Evolutionary conservation across 139 green algal genomes (phyloP).

Genomic region (Edaphochlamys debaryana): DNA sequence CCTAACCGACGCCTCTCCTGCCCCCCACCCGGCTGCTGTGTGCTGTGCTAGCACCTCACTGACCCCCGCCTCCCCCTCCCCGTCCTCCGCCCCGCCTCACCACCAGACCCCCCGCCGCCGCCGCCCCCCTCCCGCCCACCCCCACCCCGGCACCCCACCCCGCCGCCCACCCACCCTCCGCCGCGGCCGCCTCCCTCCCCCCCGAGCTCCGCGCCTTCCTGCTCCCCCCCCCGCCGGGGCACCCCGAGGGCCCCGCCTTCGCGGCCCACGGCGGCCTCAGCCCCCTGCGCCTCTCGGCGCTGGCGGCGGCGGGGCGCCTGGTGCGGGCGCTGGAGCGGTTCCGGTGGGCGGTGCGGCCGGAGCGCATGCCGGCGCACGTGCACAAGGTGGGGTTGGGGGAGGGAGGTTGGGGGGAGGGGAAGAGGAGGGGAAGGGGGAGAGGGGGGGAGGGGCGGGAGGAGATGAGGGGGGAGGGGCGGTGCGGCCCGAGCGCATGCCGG

Average conservation of each 20-base stretch:
- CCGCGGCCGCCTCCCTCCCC: no score
- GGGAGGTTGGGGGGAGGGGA: not conserved
- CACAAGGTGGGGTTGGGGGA: not conserved
- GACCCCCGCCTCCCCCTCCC: no score
- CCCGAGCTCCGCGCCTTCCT: not conserved
- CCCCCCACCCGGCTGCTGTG: no score
- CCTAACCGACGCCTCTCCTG: no score
- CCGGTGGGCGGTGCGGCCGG: constrained; percentile 9
- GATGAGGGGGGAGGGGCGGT: no score
- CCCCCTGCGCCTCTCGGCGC: not conserved
- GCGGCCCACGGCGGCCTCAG: not conserved
- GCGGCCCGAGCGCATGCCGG: no score
- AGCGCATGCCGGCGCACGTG: not conserved
- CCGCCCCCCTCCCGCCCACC: no score
- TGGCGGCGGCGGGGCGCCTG: not conserved
- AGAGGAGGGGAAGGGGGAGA: no score
- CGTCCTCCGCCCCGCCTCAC: no score
- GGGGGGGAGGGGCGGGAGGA: not conserved
- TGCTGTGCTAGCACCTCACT: not conserved
- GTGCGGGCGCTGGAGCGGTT: not conserved
- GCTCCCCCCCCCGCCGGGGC: no score
- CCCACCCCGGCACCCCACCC: no score
- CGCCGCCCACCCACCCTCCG: no score
- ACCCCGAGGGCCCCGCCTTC: not conserved
- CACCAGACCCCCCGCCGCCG: not conserved